phyloP scores from a whole-genome alignment of 2,329 filamentous ascomycete species.

The Purpureocillium takamizusanense region DNA sequence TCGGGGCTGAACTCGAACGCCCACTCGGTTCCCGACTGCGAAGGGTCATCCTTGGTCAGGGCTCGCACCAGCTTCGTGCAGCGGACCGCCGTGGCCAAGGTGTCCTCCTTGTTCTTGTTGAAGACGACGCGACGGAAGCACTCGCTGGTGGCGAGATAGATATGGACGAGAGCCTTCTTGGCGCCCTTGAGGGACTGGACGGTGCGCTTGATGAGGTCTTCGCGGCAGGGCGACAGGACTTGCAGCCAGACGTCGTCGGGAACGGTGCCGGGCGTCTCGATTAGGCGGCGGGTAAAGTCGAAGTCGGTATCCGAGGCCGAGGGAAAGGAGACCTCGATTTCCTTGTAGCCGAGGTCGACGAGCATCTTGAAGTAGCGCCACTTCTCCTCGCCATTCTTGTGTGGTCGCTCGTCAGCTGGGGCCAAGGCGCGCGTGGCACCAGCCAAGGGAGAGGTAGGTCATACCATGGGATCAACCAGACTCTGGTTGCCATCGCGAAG shows the following conservation, averaged over 20 bases:
- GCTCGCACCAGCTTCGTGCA: conserved; percentile 82
- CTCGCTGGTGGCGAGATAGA: conserved; percentile 92
- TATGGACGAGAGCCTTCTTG: conserved; percentile 90
- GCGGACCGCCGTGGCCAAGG: conserved; percentile 69
- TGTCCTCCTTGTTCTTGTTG: conserved; percentile 74
- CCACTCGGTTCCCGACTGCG: conserved; percentile 54
- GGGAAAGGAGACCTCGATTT: conserved; percentile 94
- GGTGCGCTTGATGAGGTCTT: conserved; percentile 82
- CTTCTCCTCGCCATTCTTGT: conserved; percentile 92
- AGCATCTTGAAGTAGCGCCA: conserved; percentile 94
- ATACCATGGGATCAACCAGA: conserved; percentile 84
- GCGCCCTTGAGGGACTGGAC: conserved; percentile 82
- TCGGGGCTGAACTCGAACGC: conserved; percentile 78
- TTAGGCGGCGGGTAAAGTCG: conserved; percentile 81
- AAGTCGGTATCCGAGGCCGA: conserved; percentile 93
- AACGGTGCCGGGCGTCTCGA: conserved; percentile 73
- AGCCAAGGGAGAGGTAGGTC: conserved; percentile 12
- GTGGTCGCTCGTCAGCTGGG: not conserved
- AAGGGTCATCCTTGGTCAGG: conserved; percentile 73
- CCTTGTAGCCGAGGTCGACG: conserved; percentile 86
- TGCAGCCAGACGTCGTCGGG: conserved; percentile 89
- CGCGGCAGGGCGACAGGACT: conserved; percentile 83
- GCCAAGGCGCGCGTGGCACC: not conserved
- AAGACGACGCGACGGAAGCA: conserved; percentile 94
- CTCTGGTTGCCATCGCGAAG: conserved; percentile 86